Base-by-base conservation (phyloP, 2,329 filamentous ascomycete genomes). In the Capronia epimyces region DNA sequence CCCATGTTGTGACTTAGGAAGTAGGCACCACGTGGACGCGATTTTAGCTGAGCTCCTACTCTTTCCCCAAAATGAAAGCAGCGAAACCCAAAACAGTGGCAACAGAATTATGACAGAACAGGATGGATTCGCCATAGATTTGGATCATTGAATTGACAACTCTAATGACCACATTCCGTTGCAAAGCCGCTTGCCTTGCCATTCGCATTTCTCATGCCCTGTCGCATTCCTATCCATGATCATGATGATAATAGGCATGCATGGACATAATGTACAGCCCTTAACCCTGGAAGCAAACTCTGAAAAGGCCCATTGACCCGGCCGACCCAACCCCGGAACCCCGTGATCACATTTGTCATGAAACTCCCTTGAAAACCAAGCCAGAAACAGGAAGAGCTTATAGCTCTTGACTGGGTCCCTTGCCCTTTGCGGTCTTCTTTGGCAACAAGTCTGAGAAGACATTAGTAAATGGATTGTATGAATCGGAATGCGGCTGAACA, bases 371-470 rank as follows among this genome's bases (percentile, higher is more conserved):
- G 81, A 84, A 83, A 82, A 80, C 83, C 76, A 69, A 72, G 71
- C 60, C 67, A 59, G 71, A 81, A 79, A 76, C 76, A 76, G 73
- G 74, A 78, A 77, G 66, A 66, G 67, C 77, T 81, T 89, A 97
- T 78, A 97, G 81, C 80, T 96, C 90, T 78, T 95, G 89, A 78
- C 89, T 95, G 66, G 83, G 79, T 71, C 83, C 85, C 84, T 95
- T 95, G 76, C 87, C 79, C 87, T 97, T 96, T 72, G 84, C 81
- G 52, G 93, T 95, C 88, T 97, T 97, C 89, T 98, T 97, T 70
- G 93, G 93, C 62, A 98, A 84, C 60, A 98, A 86, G 79, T 98
- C 91, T 95, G 67, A 48, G 65, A 58, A 49, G 44, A 55, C 40
- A 67, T 80, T 65, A 78, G 75, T 62, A 65, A 51, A 49, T 27